Conservation (phyloP, 139 green algal species). For the Gonium pectorale region DNA sequence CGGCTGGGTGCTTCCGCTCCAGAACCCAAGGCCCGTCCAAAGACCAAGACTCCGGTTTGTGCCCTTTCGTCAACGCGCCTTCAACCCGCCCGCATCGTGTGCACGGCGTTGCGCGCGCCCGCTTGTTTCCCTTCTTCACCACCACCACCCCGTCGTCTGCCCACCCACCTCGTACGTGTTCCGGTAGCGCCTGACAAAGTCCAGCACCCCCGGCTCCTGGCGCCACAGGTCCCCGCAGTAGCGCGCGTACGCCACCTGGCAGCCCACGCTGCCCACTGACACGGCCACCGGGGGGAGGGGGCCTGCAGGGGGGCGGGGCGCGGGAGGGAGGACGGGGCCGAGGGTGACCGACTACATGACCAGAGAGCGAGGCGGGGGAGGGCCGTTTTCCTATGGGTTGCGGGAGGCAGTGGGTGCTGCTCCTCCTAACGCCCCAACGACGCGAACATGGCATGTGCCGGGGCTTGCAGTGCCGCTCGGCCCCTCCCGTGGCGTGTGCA, state of each 20-base stretch:
- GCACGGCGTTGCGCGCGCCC: no score
- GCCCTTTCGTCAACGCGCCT: no score
- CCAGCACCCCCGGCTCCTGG: not conserved
- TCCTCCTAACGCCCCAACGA: not conserved
- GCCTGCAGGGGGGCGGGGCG: not conserved
- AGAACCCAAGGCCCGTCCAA: no score
- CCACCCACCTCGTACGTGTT: constrained; percentile 38
- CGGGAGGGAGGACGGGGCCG: no score
- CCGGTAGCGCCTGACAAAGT: constrained; percentile 2
- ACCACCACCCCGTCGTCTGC: no score
- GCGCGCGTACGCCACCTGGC: constrained; percentile 25
- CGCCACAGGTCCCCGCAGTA: constrained; percentile 33
- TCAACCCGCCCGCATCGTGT: no score
- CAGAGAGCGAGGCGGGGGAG: not conserved
- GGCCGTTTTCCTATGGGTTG: not conserved
- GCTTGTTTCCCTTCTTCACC: no score
- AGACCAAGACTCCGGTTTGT: no score
- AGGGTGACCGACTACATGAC: not conserved
- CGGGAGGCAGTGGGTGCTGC: not conserved
- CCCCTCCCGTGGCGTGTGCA: no score
- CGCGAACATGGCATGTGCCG: not conserved
- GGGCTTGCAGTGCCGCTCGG: no score
- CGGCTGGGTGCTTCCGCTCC: no score
- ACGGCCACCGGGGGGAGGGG: not conserved
- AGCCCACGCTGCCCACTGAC: not conserved